A percentile compares a stretch with the other conserved stretches of the same genome.
Conservation (phyloP, 2,329 filamentous ascomycete genomes). For the Fusarium devonianum region DNA sequence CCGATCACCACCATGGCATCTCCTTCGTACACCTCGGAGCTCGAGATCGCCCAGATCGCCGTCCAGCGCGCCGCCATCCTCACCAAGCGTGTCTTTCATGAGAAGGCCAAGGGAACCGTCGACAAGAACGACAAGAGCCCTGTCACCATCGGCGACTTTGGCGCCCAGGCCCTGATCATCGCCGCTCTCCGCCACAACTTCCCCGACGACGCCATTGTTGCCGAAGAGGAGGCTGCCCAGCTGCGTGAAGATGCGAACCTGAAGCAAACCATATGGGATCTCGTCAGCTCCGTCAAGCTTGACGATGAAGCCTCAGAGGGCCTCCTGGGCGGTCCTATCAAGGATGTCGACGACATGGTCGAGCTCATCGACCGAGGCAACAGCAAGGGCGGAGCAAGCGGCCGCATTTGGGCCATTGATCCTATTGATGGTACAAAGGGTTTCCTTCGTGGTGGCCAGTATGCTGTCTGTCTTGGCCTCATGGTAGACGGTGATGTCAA, state of each 20-base stretch:
- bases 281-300: constrained; percentile 77
- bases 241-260: constrained; percentile 76
- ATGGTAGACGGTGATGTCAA: constrained; percentile 94
- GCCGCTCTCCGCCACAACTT: constrained; percentile 88
- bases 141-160: constrained; percentile 97
- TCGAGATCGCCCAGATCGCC: constrained; percentile 83
- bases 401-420: constrained; percentile 94
- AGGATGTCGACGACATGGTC: constrained; percentile 71
- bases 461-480: constrained; percentile 91
- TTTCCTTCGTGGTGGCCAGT: constrained; percentile 94
- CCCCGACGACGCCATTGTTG: constrained; percentile 88
- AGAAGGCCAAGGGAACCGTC: constrained; percentile 92
- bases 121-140: constrained; percentile 92
- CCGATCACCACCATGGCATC: constrained; percentile 46
- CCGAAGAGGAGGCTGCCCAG: constrained; percentile 88
- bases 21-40: constrained; percentile 74
- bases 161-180: constrained; percentile 96
- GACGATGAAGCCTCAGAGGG: constrained; percentile 65
- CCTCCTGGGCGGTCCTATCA: constrained; percentile 71
- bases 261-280: constrained; percentile 76
- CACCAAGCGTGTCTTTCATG: constrained; percentile 66
- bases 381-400: constrained; percentile 73
- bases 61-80: constrained; percentile 76
- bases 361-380: constrained; percentile 72
- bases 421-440: constrained; percentile 98